These are phyloP conservation scores for Naganishia onofrii DNA, from an alignment of 768 basidiomycete genomes.

Conservation along the genomic window DNA sequence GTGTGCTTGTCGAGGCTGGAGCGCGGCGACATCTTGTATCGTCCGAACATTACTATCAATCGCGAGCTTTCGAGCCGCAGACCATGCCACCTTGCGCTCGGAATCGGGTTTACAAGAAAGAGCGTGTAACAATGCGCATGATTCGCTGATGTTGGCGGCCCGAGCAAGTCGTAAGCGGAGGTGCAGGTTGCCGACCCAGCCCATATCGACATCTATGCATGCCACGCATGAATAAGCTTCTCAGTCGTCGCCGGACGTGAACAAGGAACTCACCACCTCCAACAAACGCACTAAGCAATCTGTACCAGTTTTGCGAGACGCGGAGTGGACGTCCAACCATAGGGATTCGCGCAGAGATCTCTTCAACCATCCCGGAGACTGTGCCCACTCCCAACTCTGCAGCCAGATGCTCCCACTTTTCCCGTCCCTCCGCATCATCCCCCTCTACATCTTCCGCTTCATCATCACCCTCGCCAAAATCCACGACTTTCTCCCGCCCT, in stretches of 20 bases:
- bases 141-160: slow-evolving; percentile 28
- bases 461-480: slow-evolving; percentile 8
- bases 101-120: slow-evolving; percentile 26
- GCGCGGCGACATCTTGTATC: slow-evolving; percentile 37
- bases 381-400: background rate
- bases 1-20: slow-evolving; percentile 39
- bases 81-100: slow-evolving; percentile 33
- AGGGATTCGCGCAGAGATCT: slow-evolving; percentile 2
- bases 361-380: background rate
- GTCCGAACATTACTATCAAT: slow-evolving; percentile 26
- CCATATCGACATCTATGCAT: slow-evolving; percentile 30
- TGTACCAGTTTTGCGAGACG: slow-evolving; percentile 30
- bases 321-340: background rate
- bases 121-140: slow-evolving; percentile 42
- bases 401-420: background rate
- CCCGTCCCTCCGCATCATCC: slow-evolving; percentile 13
- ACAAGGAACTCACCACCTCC: slow-evolving; percentile 40
- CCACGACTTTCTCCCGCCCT: background rate
- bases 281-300: slow-evolving; percentile 35
- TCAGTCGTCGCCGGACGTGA: too few species aligned
- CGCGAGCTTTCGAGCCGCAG: slow-evolving; percentile 35
- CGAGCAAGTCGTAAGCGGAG: slow-evolving; percentile 33
- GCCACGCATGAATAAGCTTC: slow-evolving; percentile 10
- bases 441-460: background rate
- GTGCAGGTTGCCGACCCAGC: slow-evolving; percentile 31